phyloP scores from a whole-genome alignment of 1,284 basidiomycete species.

The Mycocalia duriaeana region DNA sequence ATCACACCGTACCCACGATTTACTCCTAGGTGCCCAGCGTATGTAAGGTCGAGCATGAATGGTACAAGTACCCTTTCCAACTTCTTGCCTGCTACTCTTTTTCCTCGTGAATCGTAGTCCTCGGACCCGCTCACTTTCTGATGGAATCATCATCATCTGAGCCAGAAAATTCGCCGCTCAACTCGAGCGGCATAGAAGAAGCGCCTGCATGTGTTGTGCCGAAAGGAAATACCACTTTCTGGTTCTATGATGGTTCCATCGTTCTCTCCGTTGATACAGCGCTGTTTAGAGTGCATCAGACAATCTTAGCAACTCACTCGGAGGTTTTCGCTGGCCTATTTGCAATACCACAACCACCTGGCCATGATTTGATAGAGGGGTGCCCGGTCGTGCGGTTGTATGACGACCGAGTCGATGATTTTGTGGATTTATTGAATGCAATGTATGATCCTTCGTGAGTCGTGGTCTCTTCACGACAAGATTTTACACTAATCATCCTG shows the following conservation, averaged over 20 bases:
- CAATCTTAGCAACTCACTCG: constrained; percentile 33
- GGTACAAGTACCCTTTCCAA: no score
- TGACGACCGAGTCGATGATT: constrained; percentile 28
- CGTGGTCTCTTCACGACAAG: not conserved
- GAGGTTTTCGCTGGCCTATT: constrained; percentile 35
- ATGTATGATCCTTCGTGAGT: constrained; percentile 36
- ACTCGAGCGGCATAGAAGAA: no score
- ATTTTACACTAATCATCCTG: no score
- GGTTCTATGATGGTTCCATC: constrained; percentile 38
- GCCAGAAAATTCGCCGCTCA: not conserved
- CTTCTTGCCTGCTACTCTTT: no score
- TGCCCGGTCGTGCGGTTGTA: constrained; percentile 33
- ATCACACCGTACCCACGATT: no score
- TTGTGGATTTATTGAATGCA: constrained; percentile 30
- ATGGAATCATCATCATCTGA: not conserved
- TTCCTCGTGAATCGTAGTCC: no score
- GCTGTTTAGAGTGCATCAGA: constrained; percentile 35
- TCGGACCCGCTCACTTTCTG: not conserved
- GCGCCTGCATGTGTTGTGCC: no score
- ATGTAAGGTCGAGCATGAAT: no score
- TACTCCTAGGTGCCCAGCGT: no score
- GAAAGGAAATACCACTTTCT: no score
- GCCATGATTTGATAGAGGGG: constrained; percentile 30
- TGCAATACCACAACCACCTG: constrained; percentile 7
- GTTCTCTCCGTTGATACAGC: constrained; percentile 27